phyloP scores from a whole-genome alignment of 495 filamentous ascomycete genomes.

The Penicillium pancosmium region DNA sequence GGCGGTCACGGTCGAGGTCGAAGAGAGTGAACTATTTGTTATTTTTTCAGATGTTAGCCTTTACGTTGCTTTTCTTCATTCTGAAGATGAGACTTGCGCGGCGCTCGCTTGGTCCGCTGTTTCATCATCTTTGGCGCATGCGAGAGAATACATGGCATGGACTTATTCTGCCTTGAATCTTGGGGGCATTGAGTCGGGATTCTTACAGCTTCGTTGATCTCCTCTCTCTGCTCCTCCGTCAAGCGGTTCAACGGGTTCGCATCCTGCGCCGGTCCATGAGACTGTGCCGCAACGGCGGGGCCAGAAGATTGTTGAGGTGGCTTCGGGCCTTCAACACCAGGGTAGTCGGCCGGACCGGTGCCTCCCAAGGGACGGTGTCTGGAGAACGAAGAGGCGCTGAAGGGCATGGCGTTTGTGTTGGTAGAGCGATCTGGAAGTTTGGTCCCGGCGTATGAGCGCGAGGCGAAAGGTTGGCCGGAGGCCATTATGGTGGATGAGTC shows the following conservation, averaged over 20 bases:
- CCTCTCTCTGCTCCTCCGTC: constrained; percentile 84
- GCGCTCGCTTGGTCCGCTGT: too few species aligned
- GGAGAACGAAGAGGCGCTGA: constrained; percentile 52
- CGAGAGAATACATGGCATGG: not conserved
- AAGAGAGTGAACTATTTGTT: constrained; percentile 82
- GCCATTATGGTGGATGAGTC: constrained; percentile 20
- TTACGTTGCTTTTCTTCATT: not conserved
- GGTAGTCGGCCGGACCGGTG: constrained; percentile 33
- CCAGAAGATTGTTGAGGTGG: constrained; percentile 32
- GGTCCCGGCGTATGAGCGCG: constrained; percentile 49
- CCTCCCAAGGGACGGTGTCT: constrained; percentile 38
- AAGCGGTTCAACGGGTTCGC: constrained; percentile 55
- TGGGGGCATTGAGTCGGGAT: not conserved
- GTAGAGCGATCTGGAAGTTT: constrained; percentile 55
- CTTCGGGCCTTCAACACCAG: constrained; percentile 32
- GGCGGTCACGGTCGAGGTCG: constrained; percentile 92
- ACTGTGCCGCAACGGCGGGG: constrained; percentile 35
- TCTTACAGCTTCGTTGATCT: constrained; percentile 86
- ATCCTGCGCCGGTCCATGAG: constrained; percentile 44
- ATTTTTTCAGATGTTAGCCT: not conserved
- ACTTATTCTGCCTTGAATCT: not conserved
- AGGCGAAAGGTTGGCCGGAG: constrained; percentile 51
- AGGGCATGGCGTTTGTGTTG: constrained; percentile 45
- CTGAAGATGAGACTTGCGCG: not conserved
- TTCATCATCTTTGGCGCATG: too few species aligned